Conservation (phyloP, 805 yeast species). For the Ogataea angusta region DNA sequence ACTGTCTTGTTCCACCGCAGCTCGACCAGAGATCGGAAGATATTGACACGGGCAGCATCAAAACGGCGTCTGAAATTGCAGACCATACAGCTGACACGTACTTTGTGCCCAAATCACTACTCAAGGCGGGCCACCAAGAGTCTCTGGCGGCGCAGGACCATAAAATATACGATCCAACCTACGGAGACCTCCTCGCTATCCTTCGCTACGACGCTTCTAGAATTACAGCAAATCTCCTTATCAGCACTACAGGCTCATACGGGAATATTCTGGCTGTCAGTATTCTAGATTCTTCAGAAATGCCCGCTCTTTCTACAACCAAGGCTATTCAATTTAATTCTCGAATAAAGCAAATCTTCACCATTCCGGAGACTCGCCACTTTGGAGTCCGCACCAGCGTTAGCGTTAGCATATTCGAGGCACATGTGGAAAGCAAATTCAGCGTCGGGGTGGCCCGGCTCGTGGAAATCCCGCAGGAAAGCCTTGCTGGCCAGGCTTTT, state of each 20-base stretch:
- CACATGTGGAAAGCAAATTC: slow-evolving; percentile 15
- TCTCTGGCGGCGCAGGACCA: slow-evolving; percentile 28
- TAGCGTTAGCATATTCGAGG: slow-evolving; percentile 29
- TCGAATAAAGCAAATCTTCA: slow-evolving; percentile 32
- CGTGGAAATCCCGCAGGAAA: slow-evolving; percentile 23
- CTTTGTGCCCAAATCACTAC: slow-evolving; percentile 28
- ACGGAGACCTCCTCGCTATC: slow-evolving; percentile 26
- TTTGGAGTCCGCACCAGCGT: slow-evolving; percentile 31
- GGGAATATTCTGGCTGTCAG: slow-evolving; percentile 33
- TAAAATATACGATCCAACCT: slow-evolving; percentile 36
- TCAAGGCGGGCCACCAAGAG: slow-evolving; percentile 26
- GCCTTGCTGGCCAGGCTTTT: slow-evolving; percentile 26
- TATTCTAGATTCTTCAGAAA: slow-evolving; percentile 9
- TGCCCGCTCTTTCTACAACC: slow-evolving; percentile 13
- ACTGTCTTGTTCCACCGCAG: slow-evolving; percentile 10
- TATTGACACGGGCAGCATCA: neutral
- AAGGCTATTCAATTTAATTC: slow-evolving; percentile 17
- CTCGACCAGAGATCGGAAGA: neutral
- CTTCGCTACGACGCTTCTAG: slow-evolving; percentile 1
- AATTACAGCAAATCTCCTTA: slow-evolving; percentile 14
- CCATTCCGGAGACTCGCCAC: neutral
- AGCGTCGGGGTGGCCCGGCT: slow-evolving; percentile 16
- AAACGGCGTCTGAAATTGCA: slow-evolving; percentile 1
- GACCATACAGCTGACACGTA: slow-evolving; percentile 8
- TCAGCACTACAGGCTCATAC: slow-evolving; percentile 33